These are phyloP conservation scores for Scheffersomyces illinoinensis DNA, from an alignment of 1,139 yeast genomes.

Conservation along the genomic window DNA sequence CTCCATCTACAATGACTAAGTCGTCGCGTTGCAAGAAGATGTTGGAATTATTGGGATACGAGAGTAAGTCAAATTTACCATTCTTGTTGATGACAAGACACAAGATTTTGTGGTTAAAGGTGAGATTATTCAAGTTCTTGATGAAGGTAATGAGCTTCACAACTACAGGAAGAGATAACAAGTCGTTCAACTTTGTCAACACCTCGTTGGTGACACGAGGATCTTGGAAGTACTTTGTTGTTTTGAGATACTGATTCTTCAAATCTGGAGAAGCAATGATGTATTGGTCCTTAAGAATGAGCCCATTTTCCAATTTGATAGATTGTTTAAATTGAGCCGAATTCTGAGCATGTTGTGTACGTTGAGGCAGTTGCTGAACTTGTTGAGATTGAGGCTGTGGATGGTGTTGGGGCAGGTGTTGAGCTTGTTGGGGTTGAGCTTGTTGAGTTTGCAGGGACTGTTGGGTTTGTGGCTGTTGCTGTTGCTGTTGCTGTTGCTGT, in stretches of 20 bases:
- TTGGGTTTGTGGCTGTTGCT: constrained; percentile 6
- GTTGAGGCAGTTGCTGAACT: constrained; percentile 2
- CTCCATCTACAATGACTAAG: constrained; percentile 52
- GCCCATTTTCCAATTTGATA: constrained; percentile 56
- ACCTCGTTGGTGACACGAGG: constrained; percentile 31
- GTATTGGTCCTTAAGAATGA: constrained; percentile 49
- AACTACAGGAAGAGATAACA: constrained; percentile 32
- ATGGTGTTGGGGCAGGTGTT: constrained; percentile 6
- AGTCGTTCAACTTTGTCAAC: constrained; percentile 33
- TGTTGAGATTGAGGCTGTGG: constrained; percentile 1
- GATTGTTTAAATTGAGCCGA: constrained; percentile 9
- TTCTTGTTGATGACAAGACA: constrained; percentile 56
- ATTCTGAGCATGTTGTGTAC: constrained; percentile 4
- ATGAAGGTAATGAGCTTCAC: constrained; percentile 39
- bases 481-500: constrained; percentile 6
- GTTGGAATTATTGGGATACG: constrained; percentile 49
- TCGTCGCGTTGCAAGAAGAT: constrained; percentile 50
- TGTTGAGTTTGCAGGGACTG: constrained; percentile 3
- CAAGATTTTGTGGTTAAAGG: constrained; percentile 43
- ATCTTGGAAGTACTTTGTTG: constrained; percentile 51
- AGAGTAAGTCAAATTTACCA: constrained; percentile 55
- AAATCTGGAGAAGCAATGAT: constrained; percentile 56
- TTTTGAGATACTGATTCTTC: constrained; percentile 41
- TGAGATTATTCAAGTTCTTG: constrained; percentile 43
- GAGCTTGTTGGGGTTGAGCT: constrained; percentile 7